phyloP scores from a whole-genome alignment of 345 rosid genomes.

The Triadica sebifera region DNA sequence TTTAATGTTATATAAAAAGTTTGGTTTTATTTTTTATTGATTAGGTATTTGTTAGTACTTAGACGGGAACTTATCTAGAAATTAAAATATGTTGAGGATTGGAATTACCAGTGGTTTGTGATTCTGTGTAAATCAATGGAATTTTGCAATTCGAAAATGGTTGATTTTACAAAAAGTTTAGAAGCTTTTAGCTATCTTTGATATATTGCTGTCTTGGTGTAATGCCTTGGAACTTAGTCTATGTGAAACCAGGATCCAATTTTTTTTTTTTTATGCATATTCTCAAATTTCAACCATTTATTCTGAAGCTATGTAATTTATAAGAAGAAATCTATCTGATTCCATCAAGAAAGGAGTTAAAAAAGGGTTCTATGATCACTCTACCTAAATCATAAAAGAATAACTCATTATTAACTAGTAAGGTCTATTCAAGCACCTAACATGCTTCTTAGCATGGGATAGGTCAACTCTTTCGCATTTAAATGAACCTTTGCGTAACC shows the following conservation, averaged over 20 bases:
- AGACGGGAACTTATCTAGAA: neutral
- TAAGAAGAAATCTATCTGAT: neutral
- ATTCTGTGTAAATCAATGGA: neutral
- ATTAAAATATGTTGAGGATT: neutral
- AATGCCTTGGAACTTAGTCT: neutral
- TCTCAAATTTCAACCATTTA: neutral
- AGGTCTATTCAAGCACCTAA: neutral
- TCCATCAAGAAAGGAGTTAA: neutral
- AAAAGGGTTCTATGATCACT: neutral
- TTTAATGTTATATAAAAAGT: neutral
- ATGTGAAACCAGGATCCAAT: neutral
- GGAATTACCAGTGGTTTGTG: neutral
- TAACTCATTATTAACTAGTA: neutral
- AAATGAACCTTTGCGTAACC: neutral
- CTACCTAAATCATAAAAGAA: neutral
- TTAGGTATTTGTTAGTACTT: neutral
- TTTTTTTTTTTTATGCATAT: neutral
- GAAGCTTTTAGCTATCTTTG: neutral
- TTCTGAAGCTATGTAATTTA: neutral
- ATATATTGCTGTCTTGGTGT: neutral
- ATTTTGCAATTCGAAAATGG: neutral
- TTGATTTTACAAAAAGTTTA: neutral
- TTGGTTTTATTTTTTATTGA: neutral
- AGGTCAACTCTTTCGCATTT: neutral
- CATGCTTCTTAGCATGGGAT: neutral